Conservation (phyloP, 768 basidiomycete species). For the Naganishia friedmannii region DNA sequence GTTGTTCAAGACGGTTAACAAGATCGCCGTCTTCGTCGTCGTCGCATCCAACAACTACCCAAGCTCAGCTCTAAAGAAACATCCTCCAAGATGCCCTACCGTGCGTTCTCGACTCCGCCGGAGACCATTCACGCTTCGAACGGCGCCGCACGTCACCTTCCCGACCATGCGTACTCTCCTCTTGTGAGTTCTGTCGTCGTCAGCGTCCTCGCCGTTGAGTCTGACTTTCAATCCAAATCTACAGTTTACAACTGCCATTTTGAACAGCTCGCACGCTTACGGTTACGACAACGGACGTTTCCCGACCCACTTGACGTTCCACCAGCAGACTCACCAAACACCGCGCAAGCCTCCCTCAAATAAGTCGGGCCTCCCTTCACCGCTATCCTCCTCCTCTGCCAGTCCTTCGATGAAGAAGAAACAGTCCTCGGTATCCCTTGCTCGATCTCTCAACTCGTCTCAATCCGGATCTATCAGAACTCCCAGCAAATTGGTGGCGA, state of each 20-base stretch:
- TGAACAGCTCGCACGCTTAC: slow-evolving; percentile 8
- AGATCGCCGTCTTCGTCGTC: background rate
- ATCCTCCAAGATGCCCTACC: slow-evolving; percentile 1
- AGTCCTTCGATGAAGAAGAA: slow-evolving; percentile 23
- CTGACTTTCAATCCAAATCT: background rate
- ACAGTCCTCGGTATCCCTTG: slow-evolving; percentile 5
- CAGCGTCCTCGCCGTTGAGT: background rate
- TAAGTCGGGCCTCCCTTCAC: background rate
- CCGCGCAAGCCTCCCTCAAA: background rate
- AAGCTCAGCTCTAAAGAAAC: no score
- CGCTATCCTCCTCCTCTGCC: background rate
- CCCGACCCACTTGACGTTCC: slow-evolving; percentile 8
- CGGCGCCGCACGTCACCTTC: background rate
- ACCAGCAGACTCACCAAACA: background rate
- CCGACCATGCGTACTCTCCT: slow-evolving; percentile 10
- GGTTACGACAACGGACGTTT: background rate
- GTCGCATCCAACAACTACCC: no score
- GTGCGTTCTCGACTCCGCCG: slow-evolving; percentile 10
- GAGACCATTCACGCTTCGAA: background rate
- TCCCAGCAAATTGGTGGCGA: background rate
- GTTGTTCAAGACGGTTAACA: background rate
- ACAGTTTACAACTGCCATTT: slow-evolving; percentile 9
- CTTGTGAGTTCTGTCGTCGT: background rate
- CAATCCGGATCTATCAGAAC: slow-evolving; percentile 23
- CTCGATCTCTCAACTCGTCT: background rate